Conservation (phyloP, 352 stramenopile genomes). For the Pythium diclinum region DNA sequence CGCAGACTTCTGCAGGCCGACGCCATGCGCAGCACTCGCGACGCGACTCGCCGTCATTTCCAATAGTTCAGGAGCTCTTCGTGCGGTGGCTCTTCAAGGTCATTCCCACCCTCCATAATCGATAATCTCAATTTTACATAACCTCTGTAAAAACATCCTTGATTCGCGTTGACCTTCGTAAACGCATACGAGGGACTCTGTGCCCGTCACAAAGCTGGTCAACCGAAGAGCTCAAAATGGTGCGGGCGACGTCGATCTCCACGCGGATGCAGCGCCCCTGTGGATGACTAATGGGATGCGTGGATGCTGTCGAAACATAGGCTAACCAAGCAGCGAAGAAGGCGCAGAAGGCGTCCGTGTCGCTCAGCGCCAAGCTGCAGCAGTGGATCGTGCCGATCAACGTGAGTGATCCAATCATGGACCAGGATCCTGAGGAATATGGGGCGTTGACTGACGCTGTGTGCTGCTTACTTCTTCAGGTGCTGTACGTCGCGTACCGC, state of each 20-base stretch:
- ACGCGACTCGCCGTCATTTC: slow-evolving; percentile 16
- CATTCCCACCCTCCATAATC: not conserved
- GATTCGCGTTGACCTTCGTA: not conserved
- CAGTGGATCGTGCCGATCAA: slow-evolving; percentile 82
- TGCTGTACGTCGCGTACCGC: slow-evolving; percentile 72
- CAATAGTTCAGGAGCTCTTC: not conserved
- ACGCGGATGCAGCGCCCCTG: not conserved
- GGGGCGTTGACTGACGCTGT: not conserved
- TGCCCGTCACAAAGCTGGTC: not conserved
- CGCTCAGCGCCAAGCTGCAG: slow-evolving; percentile 68
- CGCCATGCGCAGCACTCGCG: slow-evolving; percentile 9
- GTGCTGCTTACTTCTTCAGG: slow-evolving; percentile 20
- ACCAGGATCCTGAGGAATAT: not conserved
- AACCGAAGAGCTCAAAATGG: slow-evolving; percentile 5
- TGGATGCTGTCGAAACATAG: slow-evolving; percentile 29
- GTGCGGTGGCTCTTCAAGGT: slow-evolving; percentile 26
- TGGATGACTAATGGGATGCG: not conserved
- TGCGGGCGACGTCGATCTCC: not conserved
- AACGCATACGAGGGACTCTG: not conserved
- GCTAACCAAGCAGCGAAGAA: slow-evolving; percentile 87
- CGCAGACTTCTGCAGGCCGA: slow-evolving; percentile 3
- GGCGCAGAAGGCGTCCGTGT: slow-evolving; percentile 60
- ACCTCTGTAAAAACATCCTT: not conserved
- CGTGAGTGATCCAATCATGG: slow-evolving; percentile 23
- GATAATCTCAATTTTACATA: not conserved